Percentiles rank a stretch among this genome's conserved stretches.
Evolutionary conservation across 2,329 filamentous ascomycete species (phyloP).

Genomic region (Tricladium varicosporioides): DNA sequence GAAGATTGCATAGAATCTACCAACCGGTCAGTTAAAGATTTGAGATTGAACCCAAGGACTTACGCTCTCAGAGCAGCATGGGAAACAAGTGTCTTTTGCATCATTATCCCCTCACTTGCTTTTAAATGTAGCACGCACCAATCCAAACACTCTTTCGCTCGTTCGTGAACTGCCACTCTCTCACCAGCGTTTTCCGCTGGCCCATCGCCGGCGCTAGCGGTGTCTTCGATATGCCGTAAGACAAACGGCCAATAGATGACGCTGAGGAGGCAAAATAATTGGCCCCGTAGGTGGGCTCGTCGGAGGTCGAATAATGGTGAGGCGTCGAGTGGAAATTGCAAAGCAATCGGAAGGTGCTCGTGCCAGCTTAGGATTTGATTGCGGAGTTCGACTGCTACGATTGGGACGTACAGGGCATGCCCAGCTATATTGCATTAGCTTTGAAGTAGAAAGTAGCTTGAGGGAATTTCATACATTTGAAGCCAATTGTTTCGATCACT

Average conservation of each 20-base stretch:
- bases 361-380: not conserved
- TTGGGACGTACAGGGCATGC: not conserved
- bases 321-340: not conserved
- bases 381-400: not conserved
- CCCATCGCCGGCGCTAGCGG: not conserved
- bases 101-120: slow-evolving; percentile 1
- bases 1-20: not conserved
- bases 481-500: not conserved
- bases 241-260: slow-evolving; percentile 3
- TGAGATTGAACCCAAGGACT: not conserved
- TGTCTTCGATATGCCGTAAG: not conserved
- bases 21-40: no score
- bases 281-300: not conserved
- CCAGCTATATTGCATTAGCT: not conserved
- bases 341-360: not conserved
- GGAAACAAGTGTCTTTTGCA: slow-evolving; percentile 1
- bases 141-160: not conserved
- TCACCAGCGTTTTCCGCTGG: not conserved
- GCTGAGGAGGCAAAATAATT: not conserved
- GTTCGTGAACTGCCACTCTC: not conserved
- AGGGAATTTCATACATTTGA: not conserved
- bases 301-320: not conserved
- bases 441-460: not conserved
- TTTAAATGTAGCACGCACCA: slow-evolving; percentile 1
- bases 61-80: not conserved